Conservation (phyloP, 2,329 filamentous ascomycete genomes). For the Penicillium sp. region DNA sequence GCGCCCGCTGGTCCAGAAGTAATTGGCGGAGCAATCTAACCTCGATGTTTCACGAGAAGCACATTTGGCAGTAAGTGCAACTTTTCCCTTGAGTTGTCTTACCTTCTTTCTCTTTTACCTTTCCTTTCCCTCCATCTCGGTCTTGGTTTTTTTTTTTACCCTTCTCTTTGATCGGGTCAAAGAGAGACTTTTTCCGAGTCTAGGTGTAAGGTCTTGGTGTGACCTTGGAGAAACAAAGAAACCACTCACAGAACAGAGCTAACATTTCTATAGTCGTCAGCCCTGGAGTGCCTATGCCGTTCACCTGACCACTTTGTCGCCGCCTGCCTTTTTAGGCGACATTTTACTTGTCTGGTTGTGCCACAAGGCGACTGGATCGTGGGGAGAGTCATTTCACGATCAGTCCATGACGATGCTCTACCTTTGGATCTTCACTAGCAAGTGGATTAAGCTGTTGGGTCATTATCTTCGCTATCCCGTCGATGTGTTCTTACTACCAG, state of each 20-base stretch:
- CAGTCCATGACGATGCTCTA: conserved; percentile 62
- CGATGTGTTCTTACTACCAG: conserved; percentile 74
- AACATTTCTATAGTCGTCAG: conserved; percentile 64
- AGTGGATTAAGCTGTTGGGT: conserved; percentile 85
- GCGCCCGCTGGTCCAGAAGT: conserved; percentile 90
- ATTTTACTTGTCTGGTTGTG: conserved; percentile 67
- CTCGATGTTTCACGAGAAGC: conserved; percentile 76
- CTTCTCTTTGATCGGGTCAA: not conserved
- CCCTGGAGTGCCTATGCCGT: conserved; percentile 92
- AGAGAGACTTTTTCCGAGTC: not conserved
- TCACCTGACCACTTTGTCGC: conserved; percentile 87
- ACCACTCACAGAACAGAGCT: conserved; percentile 17
- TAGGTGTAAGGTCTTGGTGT: not conserved
- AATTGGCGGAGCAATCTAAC: conserved; percentile 98
- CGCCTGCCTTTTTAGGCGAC: conserved; percentile 78
- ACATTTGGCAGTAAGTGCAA: conserved; percentile 78
- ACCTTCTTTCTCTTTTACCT: conserved; percentile 6
- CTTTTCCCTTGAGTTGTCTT: conserved; percentile 3
- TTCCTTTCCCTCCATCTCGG: not conserved
- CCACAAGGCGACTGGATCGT: conserved; percentile 65
- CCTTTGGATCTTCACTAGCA: conserved; percentile 80
- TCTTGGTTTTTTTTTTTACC: not conserved
- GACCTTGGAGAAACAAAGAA: conserved; percentile 1
- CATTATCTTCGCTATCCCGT: conserved; percentile 81
- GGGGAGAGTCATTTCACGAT: conserved; percentile 54